Conservation (phyloP, 2,329 filamentous ascomycete species). For the Fusarium sp. region DNA sequence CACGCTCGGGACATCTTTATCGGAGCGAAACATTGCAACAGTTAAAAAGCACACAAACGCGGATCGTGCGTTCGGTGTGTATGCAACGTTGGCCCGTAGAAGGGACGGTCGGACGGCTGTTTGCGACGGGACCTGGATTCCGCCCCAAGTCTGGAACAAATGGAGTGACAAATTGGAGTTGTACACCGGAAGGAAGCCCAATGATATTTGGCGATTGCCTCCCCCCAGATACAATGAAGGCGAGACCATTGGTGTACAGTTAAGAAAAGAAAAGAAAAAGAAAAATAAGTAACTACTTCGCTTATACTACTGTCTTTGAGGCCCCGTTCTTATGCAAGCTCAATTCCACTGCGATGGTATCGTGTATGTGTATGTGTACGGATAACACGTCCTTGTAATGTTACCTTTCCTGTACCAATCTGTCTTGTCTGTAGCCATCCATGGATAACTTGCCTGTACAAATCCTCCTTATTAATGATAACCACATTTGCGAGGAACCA, state of each 20-base stretch:
- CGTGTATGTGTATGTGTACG: no score
- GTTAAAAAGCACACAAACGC: background rate
- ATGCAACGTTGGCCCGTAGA: fast-evolving
- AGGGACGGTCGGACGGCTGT: background rate
- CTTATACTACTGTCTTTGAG: background rate
- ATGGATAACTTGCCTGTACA: no score
- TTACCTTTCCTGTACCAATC: no score
- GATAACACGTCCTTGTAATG: no score
- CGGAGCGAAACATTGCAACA: background rate
- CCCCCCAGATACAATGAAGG: background rate
- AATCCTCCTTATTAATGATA: no score
- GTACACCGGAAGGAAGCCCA: background rate
- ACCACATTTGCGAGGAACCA: no score
- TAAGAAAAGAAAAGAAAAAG: no score
- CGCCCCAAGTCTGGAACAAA: background rate
- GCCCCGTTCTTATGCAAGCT: no score
- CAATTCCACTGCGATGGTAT: no score
- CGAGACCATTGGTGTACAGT: background rate
- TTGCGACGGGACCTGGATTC: background rate
- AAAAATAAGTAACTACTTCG: background rate
- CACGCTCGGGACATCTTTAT: no score
- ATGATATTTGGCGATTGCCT: background rate
- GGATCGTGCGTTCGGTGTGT: background rate
- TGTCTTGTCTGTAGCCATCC: no score
- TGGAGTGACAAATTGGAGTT: background rate